Conservation (phyloP, 169 alveolate genomes). For the Plasmodium fragile region DNA sequence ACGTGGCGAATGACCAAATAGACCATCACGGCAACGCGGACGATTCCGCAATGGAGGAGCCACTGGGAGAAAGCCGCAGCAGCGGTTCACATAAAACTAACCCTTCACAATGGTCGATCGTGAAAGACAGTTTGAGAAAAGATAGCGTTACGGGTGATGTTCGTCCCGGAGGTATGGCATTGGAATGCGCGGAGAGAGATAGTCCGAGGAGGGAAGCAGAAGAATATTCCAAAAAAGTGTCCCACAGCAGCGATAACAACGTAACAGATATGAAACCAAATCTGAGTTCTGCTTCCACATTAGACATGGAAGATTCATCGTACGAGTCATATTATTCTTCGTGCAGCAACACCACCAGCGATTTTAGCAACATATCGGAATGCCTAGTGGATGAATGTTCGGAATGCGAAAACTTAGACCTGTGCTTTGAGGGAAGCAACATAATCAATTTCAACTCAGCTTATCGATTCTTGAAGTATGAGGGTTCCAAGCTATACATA, state of each 20-base stretch:
- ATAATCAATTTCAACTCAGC: slow-evolving; percentile 15
- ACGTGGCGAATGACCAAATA: neutral
- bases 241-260: neutral
- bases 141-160: neutral
- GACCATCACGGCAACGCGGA: neutral
- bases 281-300: neutral
- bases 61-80: neutral
- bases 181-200: neutral
- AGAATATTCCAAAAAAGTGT: neutral
- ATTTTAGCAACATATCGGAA: slow-evolving; percentile 10
- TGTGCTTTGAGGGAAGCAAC: slow-evolving; percentile 24
- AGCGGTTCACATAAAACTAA: neutral
- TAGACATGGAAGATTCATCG: slow-evolving; percentile 5
- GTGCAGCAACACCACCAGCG: slow-evolving; percentile 8
- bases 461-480: slow-evolving; percentile 47
- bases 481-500: slow-evolving; percentile 9
- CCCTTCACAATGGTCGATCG: neutral
- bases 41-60: neutral
- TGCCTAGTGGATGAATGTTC: slow-evolving; percentile 35
- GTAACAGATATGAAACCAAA: neutral
- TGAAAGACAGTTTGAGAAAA: neutral
- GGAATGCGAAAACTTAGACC: slow-evolving; percentile 15
- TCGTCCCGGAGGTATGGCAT: neutral
- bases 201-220: neutral
- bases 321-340: slow-evolving; percentile 10